Conservation (phyloP, 2,329 filamentous ascomycete species). For the Rugonectria rugulosa region DNA sequence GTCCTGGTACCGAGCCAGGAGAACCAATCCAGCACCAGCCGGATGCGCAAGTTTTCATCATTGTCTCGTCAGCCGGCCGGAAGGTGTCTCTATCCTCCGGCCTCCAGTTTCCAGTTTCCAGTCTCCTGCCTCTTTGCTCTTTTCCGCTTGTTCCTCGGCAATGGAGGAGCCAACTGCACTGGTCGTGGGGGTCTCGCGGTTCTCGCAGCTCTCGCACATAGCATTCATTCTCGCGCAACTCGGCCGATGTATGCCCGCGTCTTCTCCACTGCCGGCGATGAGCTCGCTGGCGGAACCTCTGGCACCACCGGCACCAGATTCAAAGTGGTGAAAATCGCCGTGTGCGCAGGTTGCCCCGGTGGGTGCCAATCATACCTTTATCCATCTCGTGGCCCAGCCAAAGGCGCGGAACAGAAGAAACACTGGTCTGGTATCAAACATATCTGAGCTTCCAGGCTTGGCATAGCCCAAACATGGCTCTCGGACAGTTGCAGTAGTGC, state of each 20-base stretch:
- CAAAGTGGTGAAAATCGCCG: neutral
- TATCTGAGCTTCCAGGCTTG: constrained; percentile 24
- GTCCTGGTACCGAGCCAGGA: constrained; percentile 13
- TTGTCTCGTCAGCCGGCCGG: constrained; percentile 15
- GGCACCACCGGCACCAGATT: neutral
- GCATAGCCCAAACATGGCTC: constrained; percentile 25
- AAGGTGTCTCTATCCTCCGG: neutral
- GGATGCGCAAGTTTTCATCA: constrained; percentile 22
- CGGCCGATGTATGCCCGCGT: constrained; percentile 15
- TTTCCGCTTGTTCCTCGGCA: constrained; percentile 2
- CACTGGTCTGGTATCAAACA: constrained; percentile 21
- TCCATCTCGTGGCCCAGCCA: no score
- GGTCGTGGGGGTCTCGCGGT: constrained; percentile 32
- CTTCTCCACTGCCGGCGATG: constrained; percentile 33
- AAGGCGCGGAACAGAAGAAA: constrained; percentile 6
- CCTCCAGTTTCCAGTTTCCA: no score
- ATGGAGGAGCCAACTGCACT: neutral
- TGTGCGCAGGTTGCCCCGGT: constrained; percentile 4
- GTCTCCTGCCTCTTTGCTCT: constrained; percentile 2
- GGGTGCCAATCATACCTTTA: constrained; percentile 23
- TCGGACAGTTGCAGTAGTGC: constrained; percentile 23
- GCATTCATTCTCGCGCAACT: constrained; percentile 5
- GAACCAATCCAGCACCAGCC: constrained; percentile 15
- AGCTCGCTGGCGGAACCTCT: constrained; percentile 16
- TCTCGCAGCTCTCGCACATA: neutral